Evolutionary conservation across 2,329 filamentous ascomycete species (phyloP).

Genomic region (Rutstroemia sp.): DNA sequence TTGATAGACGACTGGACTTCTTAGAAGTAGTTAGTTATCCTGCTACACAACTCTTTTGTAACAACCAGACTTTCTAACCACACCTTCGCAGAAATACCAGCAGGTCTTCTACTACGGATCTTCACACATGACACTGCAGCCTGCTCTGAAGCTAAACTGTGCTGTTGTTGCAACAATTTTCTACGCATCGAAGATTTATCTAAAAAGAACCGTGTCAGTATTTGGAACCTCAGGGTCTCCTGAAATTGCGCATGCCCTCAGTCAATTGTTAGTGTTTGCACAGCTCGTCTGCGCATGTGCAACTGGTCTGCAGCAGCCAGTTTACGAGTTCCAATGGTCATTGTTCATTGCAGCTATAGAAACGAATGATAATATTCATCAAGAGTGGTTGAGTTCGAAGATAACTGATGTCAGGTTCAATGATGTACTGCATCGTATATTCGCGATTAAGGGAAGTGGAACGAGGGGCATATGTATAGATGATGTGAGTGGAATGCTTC

Average conservation of each 20-base stretch:
- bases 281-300: conserved; percentile 4
- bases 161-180: conserved; percentile 11
- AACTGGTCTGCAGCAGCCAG: conserved; percentile 3
- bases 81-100: neutral
- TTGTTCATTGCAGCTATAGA: conserved; percentile 14
- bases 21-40: neutral
- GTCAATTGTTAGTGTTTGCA: conserved; percentile 5
- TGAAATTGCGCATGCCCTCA: neutral
- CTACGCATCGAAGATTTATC: conserved; percentile 8
- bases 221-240: neutral
- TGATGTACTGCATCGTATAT: neutral
- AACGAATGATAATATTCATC: conserved; percentile 13
- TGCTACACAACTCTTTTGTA: neutral
- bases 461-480: neutral
- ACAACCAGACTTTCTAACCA: neutral
- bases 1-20: neutral
- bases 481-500: neutral
- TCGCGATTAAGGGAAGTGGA: neutral
- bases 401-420: neutral
- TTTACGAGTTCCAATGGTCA: conserved; percentile 16
- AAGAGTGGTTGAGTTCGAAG: conserved; percentile 11
- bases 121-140: conserved; percentile 11
- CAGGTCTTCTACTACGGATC: conserved; percentile 11
- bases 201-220: neutral
- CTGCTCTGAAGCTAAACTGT: conserved; percentile 13